These are phyloP conservation scores for Musa balbisiana DNA, from an alignment of 202 grass and related monocot species.

Conservation along the genomic window DNA sequence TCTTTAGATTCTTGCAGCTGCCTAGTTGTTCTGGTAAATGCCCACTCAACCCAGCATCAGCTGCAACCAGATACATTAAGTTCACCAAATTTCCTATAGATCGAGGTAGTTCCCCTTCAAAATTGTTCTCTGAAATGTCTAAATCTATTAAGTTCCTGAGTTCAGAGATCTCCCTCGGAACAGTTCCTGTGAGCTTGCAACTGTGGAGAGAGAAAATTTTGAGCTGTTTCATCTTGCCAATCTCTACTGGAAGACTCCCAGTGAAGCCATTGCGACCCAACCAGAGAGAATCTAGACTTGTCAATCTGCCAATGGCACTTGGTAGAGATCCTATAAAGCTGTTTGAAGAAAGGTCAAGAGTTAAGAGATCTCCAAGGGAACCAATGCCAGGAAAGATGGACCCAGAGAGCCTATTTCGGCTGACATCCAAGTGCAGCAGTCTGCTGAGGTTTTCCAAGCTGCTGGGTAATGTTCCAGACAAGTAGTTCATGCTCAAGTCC, in stretches of 20 bases:
- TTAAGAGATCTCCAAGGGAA: slow-evolving; percentile 46
- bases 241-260: slow-evolving; percentile 58
- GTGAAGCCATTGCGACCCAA: slow-evolving; percentile 56
- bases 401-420: slow-evolving; percentile 56
- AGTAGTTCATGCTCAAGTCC: slow-evolving; percentile 46
- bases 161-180: slow-evolving; percentile 50
- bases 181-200: slow-evolving; percentile 56
- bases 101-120: slow-evolving; percentile 51
- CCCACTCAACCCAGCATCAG: slow-evolving; percentile 53
- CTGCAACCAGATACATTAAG: slow-evolving; percentile 53
- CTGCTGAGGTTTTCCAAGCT: slow-evolving; percentile 47
- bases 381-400: slow-evolving; percentile 63
- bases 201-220: slow-evolving; percentile 46
- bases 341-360: slow-evolving; percentile 81
- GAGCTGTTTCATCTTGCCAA: slow-evolving; percentile 56
- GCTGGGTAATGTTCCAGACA: slow-evolving; percentile 52
- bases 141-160: slow-evolving; percentile 62
- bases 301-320: slow-evolving; percentile 48
- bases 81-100: slow-evolving; percentile 53
- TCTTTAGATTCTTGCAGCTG: slow-evolving; percentile 66
- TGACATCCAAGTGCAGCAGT: slow-evolving; percentile 63
- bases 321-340: slow-evolving; percentile 56
- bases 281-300: slow-evolving; percentile 41
- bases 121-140: slow-evolving; percentile 90
- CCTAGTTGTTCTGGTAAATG: slow-evolving; percentile 55